Conservation (phyloP, 257 asterid species). For the Gynochthodes officinalis region DNA sequence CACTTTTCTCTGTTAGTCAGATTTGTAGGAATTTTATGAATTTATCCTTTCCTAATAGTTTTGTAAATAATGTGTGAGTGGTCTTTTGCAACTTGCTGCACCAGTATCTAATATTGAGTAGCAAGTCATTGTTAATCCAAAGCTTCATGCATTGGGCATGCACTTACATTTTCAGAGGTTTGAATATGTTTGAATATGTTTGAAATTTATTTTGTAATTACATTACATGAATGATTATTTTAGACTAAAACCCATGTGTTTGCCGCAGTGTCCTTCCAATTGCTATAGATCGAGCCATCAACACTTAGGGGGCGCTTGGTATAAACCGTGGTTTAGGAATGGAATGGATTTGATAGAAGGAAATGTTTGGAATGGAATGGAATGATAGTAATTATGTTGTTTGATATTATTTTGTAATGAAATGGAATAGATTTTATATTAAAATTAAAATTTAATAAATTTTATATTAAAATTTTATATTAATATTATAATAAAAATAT, state of each 20-base stretch:
- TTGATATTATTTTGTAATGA: too few species aligned
- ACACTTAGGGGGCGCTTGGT: too few species aligned
- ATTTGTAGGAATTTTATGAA: conserved; percentile 24
- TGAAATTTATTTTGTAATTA: not conserved
- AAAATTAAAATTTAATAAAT: too few species aligned
- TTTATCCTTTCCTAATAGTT: conserved; percentile 9
- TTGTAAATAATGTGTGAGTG: conserved; percentile 8
- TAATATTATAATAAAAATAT: too few species aligned
- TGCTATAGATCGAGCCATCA: conserved; percentile 93
- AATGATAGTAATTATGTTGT: too few species aligned
- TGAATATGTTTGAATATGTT: conserved; percentile 44
- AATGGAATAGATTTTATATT: too few species aligned
- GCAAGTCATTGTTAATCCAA: conserved; percentile 76
- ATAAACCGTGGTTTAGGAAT: too few species aligned
- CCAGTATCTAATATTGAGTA: conserved; percentile 77
- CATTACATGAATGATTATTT: conserved; percentile 1
- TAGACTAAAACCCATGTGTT: conserved; percentile 15
- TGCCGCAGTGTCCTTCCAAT: conserved; percentile 76
- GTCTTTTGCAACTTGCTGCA: conserved; percentile 55
- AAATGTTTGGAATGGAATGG: too few species aligned
- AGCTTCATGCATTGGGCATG: conserved; percentile 64
- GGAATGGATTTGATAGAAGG: too few species aligned
- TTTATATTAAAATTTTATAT: too few species aligned
- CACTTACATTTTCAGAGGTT: conserved; percentile 91
- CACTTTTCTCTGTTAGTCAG: conserved; percentile 72